Conservation (phyloP, 2,329 filamentous ascomycete species). For the Alternaria gansuensis region DNA sequence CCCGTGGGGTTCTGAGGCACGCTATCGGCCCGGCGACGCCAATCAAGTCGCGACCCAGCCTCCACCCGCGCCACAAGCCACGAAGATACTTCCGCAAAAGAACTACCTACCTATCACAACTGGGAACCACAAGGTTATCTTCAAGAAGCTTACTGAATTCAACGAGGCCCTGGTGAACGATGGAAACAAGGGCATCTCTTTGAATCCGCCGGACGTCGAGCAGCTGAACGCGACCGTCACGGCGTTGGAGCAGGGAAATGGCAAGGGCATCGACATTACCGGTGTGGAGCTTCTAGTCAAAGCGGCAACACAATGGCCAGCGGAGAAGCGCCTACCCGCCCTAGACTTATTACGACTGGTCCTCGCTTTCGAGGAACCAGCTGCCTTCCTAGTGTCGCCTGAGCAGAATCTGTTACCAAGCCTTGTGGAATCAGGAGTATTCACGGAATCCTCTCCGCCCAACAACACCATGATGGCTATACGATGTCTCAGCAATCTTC, state of each 20-base stretch:
- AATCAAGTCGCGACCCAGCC: conserved; percentile 48
- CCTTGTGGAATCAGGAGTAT: conserved; percentile 67
- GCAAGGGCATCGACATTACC: conserved; percentile 54
- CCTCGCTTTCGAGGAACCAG: conserved; percentile 72
- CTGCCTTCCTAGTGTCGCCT: conserved; percentile 64
- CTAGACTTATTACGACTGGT: conserved; percentile 89
- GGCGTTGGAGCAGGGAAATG: conserved; percentile 66
- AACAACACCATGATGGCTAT: conserved; percentile 91
- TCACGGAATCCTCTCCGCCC: conserved; percentile 67
- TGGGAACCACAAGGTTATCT: conserved; percentile 74
- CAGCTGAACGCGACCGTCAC: conserved; percentile 68
- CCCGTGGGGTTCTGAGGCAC: conserved; percentile 78
- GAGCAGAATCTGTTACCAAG: conserved; percentile 67
- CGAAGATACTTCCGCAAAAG: conserved; percentile 77
- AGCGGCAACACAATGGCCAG: conserved; percentile 81
- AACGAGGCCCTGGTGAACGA: conserved; percentile 76
- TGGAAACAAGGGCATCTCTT: conserved; percentile 75
- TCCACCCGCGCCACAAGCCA: conserved; percentile 53
- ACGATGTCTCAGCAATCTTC: conserved; percentile 83
- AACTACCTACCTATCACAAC: conserved; percentile 79
- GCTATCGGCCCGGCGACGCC: conserved; percentile 77
- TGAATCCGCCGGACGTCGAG: conserved; percentile 76
- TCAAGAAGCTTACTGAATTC: conserved; percentile 78
- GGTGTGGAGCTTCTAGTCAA: conserved; percentile 73
- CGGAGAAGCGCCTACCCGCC: conserved; percentile 79